Percentiles rank a stretch among this genome's conserved stretches.
phyloP scores from a whole-genome alignment of 345 rosid genomes.

The Draba incana region DNA sequence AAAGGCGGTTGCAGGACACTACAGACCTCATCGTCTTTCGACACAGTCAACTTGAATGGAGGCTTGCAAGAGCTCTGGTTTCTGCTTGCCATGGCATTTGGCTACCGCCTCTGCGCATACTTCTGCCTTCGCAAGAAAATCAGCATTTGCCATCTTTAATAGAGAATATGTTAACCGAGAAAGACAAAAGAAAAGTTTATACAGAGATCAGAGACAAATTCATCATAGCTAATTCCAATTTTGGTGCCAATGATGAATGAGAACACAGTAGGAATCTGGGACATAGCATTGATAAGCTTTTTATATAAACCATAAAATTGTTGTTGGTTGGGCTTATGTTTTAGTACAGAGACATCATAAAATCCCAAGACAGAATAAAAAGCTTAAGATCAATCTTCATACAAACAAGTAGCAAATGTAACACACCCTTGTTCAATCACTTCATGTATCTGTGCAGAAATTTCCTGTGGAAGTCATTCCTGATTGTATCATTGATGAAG shows the following conservation, averaged over 20 bases:
- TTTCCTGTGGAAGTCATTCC: constrained; percentile 93
- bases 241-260: constrained; percentile 25
- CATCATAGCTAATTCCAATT: constrained; percentile 19
- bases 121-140: constrained; percentile 73
- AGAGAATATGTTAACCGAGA: not conserved
- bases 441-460: constrained; percentile 96
- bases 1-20: constrained; percentile 68
- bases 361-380: constrained; percentile 16
- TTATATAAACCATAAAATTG: constrained; percentile 21
- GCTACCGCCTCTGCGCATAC: constrained; percentile 69
- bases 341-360: constrained; percentile 30
- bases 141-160: constrained; percentile 59
- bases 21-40: constrained; percentile 82
- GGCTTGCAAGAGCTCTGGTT: constrained; percentile 93
- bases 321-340: constrained; percentile 12
- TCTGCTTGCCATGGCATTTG: constrained; percentile 77
- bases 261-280: constrained; percentile 3
- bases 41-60: constrained; percentile 71
- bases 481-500: constrained; percentile 95
- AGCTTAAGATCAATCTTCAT: constrained; percentile 25
- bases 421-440: constrained; percentile 42
- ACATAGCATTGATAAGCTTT: constrained; percentile 21
- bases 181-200: not conserved
- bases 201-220: not conserved
- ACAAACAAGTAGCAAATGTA: constrained; percentile 29